Evolutionary conservation across 140 eudicot species (phyloP), one percentile per base, ranked within the genome.

Genomic region (Bidens hawaiensis): DNA sequence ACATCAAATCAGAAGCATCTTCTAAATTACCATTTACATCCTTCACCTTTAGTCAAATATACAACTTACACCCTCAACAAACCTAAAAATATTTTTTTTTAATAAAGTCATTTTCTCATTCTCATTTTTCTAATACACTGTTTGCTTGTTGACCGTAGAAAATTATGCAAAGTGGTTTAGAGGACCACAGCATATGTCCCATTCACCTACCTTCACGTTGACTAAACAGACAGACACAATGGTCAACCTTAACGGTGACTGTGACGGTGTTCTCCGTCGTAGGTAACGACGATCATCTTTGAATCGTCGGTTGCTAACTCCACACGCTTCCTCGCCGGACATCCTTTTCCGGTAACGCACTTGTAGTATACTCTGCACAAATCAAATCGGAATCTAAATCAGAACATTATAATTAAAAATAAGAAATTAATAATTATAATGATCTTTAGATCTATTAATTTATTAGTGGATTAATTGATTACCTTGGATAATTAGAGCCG

Each of bases 401-500:
- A 26, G 13, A 18, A 13, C n/a, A n/a, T n/a, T n/a, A n/a, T n/a
- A n/a, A 52, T 12, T 10, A 13, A 3, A 23, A 13, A 14, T 14
- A 4, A 1, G 25, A 7, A 53, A 53, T 53, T 21, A 64, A 14
- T 36, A 9, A 24, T 9, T 10, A 31, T 6, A 2, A 62, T 42
- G 68, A 21, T 30, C 5, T 6, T 17, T 5, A 11, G 8, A 45
- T 63, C 16, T 14, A 11, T 24, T 14, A 18, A 47, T 17, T 18
- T 47, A 47, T 4, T 3, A 7, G 0, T 6, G 11, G 25, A 18
- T 54, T 27, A 2, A 36, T 56, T 8, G 46, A 58, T 41, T 76
- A 84, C 93, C 93, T 52, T 65, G 88, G 85, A 58, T 67, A 78
- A 12, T 79, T 79, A 0, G 88, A 73, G 19, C 88, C 88, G 43